Conservation (phyloP, 2,329 filamentous ascomycete species). For the Colletotrichum coccodes region DNA sequence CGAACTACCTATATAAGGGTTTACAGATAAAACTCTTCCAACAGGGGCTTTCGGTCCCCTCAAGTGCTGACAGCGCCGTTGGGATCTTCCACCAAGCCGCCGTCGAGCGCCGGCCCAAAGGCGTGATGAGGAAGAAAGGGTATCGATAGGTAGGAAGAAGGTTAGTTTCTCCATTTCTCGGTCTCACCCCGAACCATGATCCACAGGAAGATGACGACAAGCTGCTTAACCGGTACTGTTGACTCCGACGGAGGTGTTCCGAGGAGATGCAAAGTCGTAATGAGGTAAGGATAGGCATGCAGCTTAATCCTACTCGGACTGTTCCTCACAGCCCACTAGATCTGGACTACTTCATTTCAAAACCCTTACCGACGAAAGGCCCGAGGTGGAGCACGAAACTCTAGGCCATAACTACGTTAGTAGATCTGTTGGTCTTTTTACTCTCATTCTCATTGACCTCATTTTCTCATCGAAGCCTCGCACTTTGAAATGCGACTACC, state of each 20-base stretch:
- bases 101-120: background rate
- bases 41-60: background rate
- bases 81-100: background rate
- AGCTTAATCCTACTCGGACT: no score
- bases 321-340: no score
- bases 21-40: background rate
- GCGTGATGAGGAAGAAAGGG: background rate
- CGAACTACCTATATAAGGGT: conserved; percentile 1
- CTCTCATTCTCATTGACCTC: background rate
- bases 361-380: no score
- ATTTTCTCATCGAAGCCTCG: background rate
- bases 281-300: background rate
- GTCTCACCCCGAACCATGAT: background rate
- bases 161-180: conserved; percentile 3
- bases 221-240: background rate
- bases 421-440: no score
- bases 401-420: no score
- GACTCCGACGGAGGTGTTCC: background rate
- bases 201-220: background rate
- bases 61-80: background rate
- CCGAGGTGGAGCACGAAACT: no score
- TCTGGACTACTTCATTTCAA: no score
- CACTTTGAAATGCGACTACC: background rate
- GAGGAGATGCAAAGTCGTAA: background rate
- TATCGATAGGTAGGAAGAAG: background rate